phyloP scores from a whole-genome alignment of 2,329 filamentous ascomycete genomes.

The Raffaelea albimanens region DNA sequence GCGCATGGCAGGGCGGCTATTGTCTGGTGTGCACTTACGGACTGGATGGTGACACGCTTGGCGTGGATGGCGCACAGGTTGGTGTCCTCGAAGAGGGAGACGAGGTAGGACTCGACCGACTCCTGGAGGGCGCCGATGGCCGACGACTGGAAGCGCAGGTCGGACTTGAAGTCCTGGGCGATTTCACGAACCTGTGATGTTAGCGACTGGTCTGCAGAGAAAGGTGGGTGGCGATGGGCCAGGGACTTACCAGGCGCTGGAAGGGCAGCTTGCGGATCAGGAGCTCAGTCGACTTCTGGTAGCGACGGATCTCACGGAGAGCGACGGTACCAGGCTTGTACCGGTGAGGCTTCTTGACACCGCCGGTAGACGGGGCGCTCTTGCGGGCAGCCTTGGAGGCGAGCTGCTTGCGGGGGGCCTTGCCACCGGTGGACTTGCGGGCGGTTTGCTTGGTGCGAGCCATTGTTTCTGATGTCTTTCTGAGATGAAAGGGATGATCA shows the following conservation, averaged over 20 bases:
- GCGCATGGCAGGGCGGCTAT: not conserved
- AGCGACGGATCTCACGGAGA: slow-evolving; percentile 96
- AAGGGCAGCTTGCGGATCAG: slow-evolving; percentile 96
- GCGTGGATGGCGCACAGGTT: slow-evolving; percentile 98
- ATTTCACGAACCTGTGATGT: slow-evolving; percentile 70
- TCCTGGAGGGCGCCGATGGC: slow-evolving; percentile 97
- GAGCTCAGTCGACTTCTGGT: slow-evolving; percentile 95
- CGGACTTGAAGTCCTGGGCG: slow-evolving; percentile 89
- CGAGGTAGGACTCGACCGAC: slow-evolving; percentile 96
- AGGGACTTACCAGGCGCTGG: slow-evolving; percentile 66
- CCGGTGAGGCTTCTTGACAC: slow-evolving; percentile 92
- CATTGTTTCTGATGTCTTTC: slow-evolving; percentile 36
- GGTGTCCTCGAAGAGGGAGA: slow-evolving; percentile 96
- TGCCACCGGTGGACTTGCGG: slow-evolving; percentile 71
- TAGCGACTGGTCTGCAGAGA: slow-evolving; percentile 1
- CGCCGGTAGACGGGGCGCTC: slow-evolving; percentile 91
- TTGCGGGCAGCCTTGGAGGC: slow-evolving; percentile 99
- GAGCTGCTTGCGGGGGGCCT: slow-evolving; percentile 87
- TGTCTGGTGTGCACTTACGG: slow-evolving; percentile 28
- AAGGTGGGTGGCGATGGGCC: not conserved
- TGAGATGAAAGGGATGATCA: slow-evolving; percentile 12
- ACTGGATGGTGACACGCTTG: slow-evolving; percentile 98
- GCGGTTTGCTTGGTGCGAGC: slow-evolving; percentile 59
- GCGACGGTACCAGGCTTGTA: slow-evolving; percentile 91
- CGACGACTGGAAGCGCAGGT: slow-evolving; percentile 95